These are phyloP conservation scores for Leccinum fibrillosum DNA, from an alignment of 768 basidiomycete genomes.

Conservation along the genomic window DNA sequence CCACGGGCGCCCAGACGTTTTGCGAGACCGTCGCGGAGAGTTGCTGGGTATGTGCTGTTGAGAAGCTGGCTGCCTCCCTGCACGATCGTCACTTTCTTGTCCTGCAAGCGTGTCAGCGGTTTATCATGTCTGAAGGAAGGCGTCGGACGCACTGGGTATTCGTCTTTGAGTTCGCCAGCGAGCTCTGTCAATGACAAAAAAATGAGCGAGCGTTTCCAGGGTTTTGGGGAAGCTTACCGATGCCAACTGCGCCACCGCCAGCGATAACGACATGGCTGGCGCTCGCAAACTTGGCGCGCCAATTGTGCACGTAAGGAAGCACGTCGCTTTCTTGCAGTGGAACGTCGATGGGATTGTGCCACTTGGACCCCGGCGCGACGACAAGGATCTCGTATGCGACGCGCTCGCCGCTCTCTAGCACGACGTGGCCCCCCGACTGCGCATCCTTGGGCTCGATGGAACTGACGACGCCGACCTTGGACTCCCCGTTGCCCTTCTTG, in stretches of 20 bases:
- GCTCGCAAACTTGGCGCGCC: constrained; percentile 32
- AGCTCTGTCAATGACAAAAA: constrained; percentile 29
- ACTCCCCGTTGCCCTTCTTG: constrained; percentile 41
- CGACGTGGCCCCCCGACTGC: constrained; percentile 44
- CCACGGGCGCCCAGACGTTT: constrained; percentile 40
- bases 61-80: constrained; percentile 53
- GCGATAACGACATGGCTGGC: constrained; percentile 46
- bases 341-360: constrained; percentile 47
- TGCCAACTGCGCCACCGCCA: constrained; percentile 56
- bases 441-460: constrained; percentile 36
- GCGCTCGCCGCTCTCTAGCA: constrained; percentile 47
- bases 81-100: constrained; percentile 56
- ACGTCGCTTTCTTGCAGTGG: constrained; percentile 35
- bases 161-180: constrained; percentile 44
- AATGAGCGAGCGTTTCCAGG: neutral
- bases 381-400: constrained; percentile 56
- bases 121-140: neutral
- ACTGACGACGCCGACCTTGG: constrained; percentile 33
- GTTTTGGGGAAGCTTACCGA: constrained; percentile 34
- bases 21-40: constrained; percentile 48
- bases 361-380: constrained; percentile 55
- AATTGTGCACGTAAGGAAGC: constrained; percentile 27
- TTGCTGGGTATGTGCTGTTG: constrained; percentile 52
- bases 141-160: constrained; percentile 34
- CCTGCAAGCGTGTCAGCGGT: constrained; percentile 17